Evolutionary conservation across 2,329 filamentous ascomycete species (phyloP), one percentile per base, ranked within the genome.

Genomic region (Fusarium illudens): DNA sequence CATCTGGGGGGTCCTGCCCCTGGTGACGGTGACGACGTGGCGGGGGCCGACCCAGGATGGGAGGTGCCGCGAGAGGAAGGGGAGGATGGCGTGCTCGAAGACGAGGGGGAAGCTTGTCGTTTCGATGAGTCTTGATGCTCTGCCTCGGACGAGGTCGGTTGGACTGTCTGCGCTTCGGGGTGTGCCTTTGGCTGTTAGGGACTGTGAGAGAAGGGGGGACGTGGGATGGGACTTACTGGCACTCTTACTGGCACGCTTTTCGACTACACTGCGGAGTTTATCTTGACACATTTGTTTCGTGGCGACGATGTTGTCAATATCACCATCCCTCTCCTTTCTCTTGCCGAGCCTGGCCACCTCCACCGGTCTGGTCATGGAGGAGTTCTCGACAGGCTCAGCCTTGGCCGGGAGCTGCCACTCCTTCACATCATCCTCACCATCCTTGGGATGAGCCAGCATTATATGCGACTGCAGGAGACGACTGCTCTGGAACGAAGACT

Each of bases 71-170:
- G 76, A 67, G 0, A 83, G 74, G 58, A 83, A 83, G 4, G 82
- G 81, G 1, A 83, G 77, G 3, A 83, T 73, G 10, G 77, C 75
- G 39, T 83, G 81, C 51, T 83, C 81, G 74, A 81, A 83, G 5
- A 82, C 64, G 1, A 82, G 56, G 0, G 81, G 77, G 55, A 83
- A 83, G 57, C 71, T 78, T 0, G 77, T 74, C 1, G 71, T 71
- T 30, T 82, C 80, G 37, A 78, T 46, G 12, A 75, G 66, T 13
- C 68, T 74, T 4, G 74, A 74, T 10, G 71, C 73, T 29, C 71
- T 75, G 36, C 64, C 71, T 59, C 72, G 61, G 11, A 74, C 42
- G 19, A 73, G 19, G 53, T 78, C 72, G 6, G 74, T 75, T 11
- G 79, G 76, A 49, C 76, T 80, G 17, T 79, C 77, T 34, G 65